Base-by-base conservation (phyloP, 2,329 filamentous ascomycete species). In the Cytospora leucostoma region DNA sequence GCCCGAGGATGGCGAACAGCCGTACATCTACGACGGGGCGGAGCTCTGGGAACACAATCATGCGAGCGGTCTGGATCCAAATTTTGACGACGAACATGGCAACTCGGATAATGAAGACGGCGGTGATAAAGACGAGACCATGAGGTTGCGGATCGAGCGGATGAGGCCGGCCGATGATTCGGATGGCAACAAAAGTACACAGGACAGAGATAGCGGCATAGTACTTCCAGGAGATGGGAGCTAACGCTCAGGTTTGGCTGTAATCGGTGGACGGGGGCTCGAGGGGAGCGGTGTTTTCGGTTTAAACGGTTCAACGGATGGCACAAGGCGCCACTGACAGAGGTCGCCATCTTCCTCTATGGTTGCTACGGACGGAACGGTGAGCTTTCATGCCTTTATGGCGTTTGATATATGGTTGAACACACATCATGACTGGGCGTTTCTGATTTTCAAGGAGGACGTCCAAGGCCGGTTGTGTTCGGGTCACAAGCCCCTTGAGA, bases 1-100 rank as follows among this genome's bases (percentile, higher is more conserved):
- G 11, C 79, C 82, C 1, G 81, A 84, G 0, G 90, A 94, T 66
- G 90, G 93, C 55, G 77, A 87, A 6, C 78, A 83, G 12, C 64
- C 64, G 8, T 66, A 64, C 34, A 58, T 66, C 17, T 66, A 66
- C 40, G 64, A 65, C 19, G 64, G 64, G n/a, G 61, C 64, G 7
- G 56, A 59, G 19, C 53, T 65, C 8, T 65, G 64, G 64, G 64
- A 66, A 2, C 40, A 63, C 37, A 38, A 53, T 15, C 19, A 7
- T 34, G 19, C 34, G 17, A 62, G 33, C 38, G 56, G 21, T n/a
- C 38, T 37, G 32, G 35, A 21, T 51, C 12, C 33, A 37, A 33
- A 17, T 56, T 50, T 51, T 33, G 51, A 55, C 21, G 59, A 57
- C 49, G 56, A 56, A n/a, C 17, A 57, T 33, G 56, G 49, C 27